A percentile compares a stretch with the other conserved stretches of the same genome.
Evolutionary conservation across 2,329 filamentous ascomycete genomes (phyloP).

Genomic region (Geosmithia morbida): DNA sequence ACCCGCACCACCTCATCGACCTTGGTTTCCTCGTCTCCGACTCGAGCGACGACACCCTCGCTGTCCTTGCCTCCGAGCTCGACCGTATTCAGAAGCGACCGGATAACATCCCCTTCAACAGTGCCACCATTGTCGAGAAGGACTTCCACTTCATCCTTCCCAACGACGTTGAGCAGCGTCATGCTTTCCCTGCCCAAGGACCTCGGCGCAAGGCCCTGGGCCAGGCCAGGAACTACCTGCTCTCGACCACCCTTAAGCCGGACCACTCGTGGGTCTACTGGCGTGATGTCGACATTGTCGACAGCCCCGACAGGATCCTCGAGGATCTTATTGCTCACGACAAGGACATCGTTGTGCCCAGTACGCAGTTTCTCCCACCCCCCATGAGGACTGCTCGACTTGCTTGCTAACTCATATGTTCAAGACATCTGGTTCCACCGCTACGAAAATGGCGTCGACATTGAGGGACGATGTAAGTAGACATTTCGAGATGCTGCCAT

Average conservation of each 20-base stretch:
- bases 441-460: conserved; percentile 66
- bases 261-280: conserved; percentile 99
- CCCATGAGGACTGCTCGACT: not conserved
- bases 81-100: conserved; percentile 73
- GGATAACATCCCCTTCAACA: conserved; percentile 73
- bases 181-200: conserved; percentile 76
- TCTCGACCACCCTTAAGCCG: conserved; percentile 70
- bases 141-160: conserved; percentile 67
- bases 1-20: conserved; percentile 91
- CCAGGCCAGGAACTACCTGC: conserved; percentile 79
- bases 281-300: conserved; percentile 92
- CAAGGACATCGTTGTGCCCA: conserved; percentile 84
- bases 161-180: conserved; percentile 70
- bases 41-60: conserved; percentile 79
- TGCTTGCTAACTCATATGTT: not conserved
- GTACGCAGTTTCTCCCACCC: conserved; percentile 38
- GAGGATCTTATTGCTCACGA: conserved; percentile 95
- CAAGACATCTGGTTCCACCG: conserved; percentile 95
- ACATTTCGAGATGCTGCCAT: not conserved
- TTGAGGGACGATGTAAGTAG: conserved; percentile 81
- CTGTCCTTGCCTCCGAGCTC: conserved; percentile 71
- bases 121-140: conserved; percentile 76
- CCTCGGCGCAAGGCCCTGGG: conserved; percentile 85
- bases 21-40: conserved; percentile 90
- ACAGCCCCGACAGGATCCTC: conserved; percentile 74